Conservation (phyloP, 2,329 filamentous ascomycete genomes). For the Pseudogymnoascus sp. region DNA sequence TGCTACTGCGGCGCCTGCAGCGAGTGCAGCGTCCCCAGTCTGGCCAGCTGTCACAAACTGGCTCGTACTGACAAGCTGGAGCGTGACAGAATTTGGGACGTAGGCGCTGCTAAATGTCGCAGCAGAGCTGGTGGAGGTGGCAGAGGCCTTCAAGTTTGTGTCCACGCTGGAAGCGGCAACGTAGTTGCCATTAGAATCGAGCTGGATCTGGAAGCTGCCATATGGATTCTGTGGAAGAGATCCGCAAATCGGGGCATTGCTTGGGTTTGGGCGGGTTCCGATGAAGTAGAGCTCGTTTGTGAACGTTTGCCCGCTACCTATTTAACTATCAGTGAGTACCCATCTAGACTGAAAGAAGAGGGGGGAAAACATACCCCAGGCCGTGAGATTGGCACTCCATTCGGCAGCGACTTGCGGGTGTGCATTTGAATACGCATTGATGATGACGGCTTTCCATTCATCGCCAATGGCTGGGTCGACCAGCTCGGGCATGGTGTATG, state of each 20-base stretch:
- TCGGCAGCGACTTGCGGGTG: conserved; percentile 21
- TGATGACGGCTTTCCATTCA: conserved; percentile 23
- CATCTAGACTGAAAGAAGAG: background rate
- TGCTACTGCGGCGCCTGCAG: conserved; percentile 17
- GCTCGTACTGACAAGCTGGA: conserved; percentile 12
- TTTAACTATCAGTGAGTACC: background rate
- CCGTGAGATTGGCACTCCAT: conserved; percentile 22
- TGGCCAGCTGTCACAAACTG: conserved; percentile 21
- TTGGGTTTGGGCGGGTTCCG: conserved; percentile 23
- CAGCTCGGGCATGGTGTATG: conserved; percentile 20
- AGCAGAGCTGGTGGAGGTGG: conserved; percentile 12
- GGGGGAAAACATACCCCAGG: conserved; percentile 19
- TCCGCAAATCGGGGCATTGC: conserved; percentile 21
- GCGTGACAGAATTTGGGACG: conserved; percentile 19
- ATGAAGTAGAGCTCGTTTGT: conserved; percentile 24
- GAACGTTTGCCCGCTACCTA: conserved; percentile 22
- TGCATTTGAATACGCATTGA: conserved; percentile 22
- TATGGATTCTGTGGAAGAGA: conserved; percentile 22
- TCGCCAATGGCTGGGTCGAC: conserved; percentile 20
- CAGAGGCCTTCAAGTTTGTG: conserved; percentile 20
- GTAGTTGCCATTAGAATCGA: conserved; percentile 15
- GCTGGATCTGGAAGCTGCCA: conserved; percentile 22
- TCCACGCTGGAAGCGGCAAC: conserved; percentile 16
- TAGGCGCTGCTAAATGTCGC: conserved; percentile 20
- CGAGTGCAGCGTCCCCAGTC: conserved; percentile 17